Base-by-base conservation (phyloP, 148 eudicot species). In the Vaccinium myrtillus region DNA sequence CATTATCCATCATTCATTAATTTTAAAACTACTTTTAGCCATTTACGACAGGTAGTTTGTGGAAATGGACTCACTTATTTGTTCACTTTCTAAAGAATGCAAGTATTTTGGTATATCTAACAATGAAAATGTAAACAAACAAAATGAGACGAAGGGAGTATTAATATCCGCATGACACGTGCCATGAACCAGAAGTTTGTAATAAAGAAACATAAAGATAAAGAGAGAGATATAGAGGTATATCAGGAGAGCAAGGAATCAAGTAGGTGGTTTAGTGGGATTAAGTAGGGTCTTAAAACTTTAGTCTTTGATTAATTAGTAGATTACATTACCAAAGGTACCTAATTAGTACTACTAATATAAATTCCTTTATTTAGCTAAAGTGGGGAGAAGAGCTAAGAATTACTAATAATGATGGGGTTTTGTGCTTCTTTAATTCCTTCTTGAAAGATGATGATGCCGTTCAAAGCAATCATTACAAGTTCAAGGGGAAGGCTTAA, bases 401-500 rank as follows among this genome's bases (percentile, higher is more conserved):
- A 56, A 56, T 21, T 54, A 53, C 16, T 16, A 53, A 81, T 51
- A 81, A 81, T 77, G 70, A 76, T 86, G 67, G 80, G 84, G 78
- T 43, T 65, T 61, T 76, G 58, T 3, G 36, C n/a, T 11, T 77
- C 16, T 8, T 51, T 25, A 65, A 65, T 65, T 65, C 23, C 30
- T 77, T 75, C 76, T 6, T 18, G 27, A 7, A 71, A 82, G 78
- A 49, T 49, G 59, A 63, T 63, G 8, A 63, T 67, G 36, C 80
- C 79, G 85, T 74, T 80, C 71, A 85, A 79, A 77, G 75, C 63
- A 84, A 86, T 81, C 75, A 88, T 84, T 86, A 78, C 85, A 4
- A 25, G 70, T 77, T 27, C 79, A 69, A 46, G 53, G 80, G 69
- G 55, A 81, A 25, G 73, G 80, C 85, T 73, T 61, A 69, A 84